Conservation (phyloP, 352 stramenopile genomes). For the Phytophthora litchii region DNA sequence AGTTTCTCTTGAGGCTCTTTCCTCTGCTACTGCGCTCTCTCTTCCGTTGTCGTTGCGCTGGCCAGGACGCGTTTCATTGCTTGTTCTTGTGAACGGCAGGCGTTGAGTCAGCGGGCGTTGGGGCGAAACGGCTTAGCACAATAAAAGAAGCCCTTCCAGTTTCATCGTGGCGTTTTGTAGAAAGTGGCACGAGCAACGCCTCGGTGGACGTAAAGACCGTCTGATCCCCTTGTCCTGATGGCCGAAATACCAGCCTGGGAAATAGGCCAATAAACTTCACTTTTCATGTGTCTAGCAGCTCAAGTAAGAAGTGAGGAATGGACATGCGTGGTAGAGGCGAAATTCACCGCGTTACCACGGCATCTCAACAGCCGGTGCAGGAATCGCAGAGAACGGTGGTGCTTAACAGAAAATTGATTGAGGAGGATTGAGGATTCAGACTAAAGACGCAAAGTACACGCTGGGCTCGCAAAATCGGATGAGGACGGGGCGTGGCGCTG, state of each 20-base stretch:
- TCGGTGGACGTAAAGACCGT: background rate
- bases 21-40: background rate
- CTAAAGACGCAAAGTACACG: slow-evolving; percentile 74
- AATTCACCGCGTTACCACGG: background rate
- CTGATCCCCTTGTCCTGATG: slow-evolving; percentile 2
- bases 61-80: slow-evolving; percentile 15
- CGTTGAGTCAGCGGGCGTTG: slow-evolving; percentile 15
- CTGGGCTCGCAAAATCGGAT: slow-evolving; percentile 82
- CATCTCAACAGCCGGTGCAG: slow-evolving; percentile 5
- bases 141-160: slow-evolving; percentile 27
- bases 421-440: slow-evolving; percentile 30
- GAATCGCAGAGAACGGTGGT: slow-evolving; percentile 8
- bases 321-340: slow-evolving; percentile 6
- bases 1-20: slow-evolving; percentile 1
- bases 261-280: no score
- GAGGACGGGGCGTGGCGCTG: slow-evolving; percentile 58
- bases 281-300: no score
- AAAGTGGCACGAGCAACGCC: slow-evolving; percentile 9
- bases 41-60: slow-evolving; percentile 10
- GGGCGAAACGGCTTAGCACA: background rate
- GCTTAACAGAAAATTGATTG: slow-evolving; percentile 22
- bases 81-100: slow-evolving; percentile 29
- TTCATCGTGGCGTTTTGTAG: slow-evolving; percentile 26
- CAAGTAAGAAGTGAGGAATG: no score
- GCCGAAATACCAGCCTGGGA: slow-evolving; percentile 3